A percentile compares a stretch with the other conserved stretches of the same genome.
Evolutionary conservation across 2,329 filamentous ascomycete species (phyloP).

Genomic region (Trichoderma guizhouense): DNA sequence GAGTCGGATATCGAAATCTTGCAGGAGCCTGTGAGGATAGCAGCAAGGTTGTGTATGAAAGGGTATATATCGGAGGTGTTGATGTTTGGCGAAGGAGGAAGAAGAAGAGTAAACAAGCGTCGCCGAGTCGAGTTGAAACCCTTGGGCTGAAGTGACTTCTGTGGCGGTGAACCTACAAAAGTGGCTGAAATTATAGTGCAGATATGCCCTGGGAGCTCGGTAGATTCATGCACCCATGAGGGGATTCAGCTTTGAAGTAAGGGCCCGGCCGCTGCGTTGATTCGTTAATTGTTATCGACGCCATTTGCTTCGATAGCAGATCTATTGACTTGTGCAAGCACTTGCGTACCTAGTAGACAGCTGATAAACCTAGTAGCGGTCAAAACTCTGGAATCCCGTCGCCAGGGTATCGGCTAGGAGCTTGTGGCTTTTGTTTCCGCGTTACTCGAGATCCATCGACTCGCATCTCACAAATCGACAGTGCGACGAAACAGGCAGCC

Average conservation of each 20-base stretch:
- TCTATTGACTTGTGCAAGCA: background rate
- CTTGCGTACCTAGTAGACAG: background rate
- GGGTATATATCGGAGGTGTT: background rate
- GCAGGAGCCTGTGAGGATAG: background rate
- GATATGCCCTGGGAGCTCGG: background rate
- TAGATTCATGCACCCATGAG: background rate
- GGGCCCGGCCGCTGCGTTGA: background rate
- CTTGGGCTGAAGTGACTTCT: background rate
- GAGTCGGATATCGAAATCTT: background rate
- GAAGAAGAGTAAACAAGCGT: background rate
- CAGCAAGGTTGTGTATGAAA: background rate
- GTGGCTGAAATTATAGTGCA: background rate
- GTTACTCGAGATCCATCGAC: background rate
- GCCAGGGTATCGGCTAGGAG: background rate
- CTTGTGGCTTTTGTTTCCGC: background rate
- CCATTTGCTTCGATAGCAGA: background rate
- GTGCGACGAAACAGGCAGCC: background rate
- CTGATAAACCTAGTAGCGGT: background rate
- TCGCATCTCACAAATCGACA: background rate
- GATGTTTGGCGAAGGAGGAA: background rate
- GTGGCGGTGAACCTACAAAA: background rate
- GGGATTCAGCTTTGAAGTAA: background rate
- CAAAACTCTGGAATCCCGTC: background rate
- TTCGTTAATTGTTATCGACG: background rate
- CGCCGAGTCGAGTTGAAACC: background rate